These are phyloP conservation scores for Metarhizium guizhouense DNA, from an alignment of 2,329 filamentous ascomycete species.

Conservation along the genomic window DNA sequence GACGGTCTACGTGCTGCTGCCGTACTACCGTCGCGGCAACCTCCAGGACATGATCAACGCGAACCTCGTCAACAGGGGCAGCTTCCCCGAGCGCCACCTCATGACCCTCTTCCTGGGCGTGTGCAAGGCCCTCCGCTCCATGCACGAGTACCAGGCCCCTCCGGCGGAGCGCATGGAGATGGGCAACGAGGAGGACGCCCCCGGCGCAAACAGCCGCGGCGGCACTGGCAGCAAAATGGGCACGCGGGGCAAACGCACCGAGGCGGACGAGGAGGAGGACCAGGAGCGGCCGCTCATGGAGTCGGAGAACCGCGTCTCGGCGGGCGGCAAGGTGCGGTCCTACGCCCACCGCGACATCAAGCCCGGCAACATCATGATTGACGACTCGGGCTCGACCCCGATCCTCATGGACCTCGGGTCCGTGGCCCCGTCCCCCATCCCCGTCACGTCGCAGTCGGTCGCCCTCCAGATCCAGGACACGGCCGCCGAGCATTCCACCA, in stretches of 20 bases:
- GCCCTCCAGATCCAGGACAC: constrained; percentile 90
- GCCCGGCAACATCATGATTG: constrained; percentile 97
- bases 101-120: constrained; percentile 91
- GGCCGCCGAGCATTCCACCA: constrained; percentile 92
- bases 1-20: constrained; percentile 92
- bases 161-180: constrained; percentile 43
- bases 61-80: constrained; percentile 89
- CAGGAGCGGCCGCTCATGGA: constrained; percentile 81
- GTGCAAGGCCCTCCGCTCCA: constrained; percentile 75
- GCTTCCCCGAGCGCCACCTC: constrained; percentile 77
- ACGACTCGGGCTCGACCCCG: constrained; percentile 76
- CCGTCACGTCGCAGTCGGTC: constrained; percentile 81
- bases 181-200: constrained; percentile 33
- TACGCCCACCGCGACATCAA: constrained; percentile 98
- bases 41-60: constrained; percentile 98
- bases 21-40: constrained; percentile 92
- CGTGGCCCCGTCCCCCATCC: constrained; percentile 74
- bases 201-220: constrained; percentile 11
- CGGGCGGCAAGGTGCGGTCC: constrained; percentile 55
- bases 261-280: constrained; percentile 61
- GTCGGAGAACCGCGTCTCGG: constrained; percentile 57
- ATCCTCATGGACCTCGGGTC: constrained; percentile 98
- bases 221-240: constrained; percentile 16
- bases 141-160: constrained; percentile 71
- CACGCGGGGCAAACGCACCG: constrained; percentile 34